phyloP scores from a whole-genome alignment of 371 early-diverging fungal species.

The Lichtheimia hyalospora region DNA sequence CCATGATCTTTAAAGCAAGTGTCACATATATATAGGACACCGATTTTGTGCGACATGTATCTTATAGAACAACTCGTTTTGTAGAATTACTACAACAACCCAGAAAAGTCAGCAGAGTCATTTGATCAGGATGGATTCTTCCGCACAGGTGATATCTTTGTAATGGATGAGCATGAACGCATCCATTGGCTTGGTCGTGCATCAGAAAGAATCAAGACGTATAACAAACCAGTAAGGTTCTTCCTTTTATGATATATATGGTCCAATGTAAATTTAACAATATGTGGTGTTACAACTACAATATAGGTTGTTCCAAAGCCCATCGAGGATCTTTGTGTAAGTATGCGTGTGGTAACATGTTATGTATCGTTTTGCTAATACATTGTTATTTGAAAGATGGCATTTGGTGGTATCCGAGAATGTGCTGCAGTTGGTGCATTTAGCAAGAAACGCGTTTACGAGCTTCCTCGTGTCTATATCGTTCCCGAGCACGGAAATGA shows the following conservation, averaged over 20 bases:
- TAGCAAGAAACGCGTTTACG: background rate
- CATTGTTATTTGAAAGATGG: background rate
- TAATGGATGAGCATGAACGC: background rate
- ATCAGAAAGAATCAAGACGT: too few relatives aligned
- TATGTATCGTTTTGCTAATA: too few relatives aligned
- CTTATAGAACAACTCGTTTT: too few relatives aligned
- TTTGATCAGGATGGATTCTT: background rate
- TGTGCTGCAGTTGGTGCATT: background rate
- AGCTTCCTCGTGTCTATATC: background rate
- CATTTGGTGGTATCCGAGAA: background rate
- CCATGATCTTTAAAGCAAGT: background rate
- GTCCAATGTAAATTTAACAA: too few relatives aligned
- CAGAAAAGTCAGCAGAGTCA: background rate
- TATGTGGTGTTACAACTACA: too few relatives aligned
- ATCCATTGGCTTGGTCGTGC: background rate
- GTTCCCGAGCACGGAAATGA: background rate
- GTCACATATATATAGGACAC: background rate
- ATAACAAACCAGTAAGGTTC: too few relatives aligned
- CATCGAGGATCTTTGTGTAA: conserved; percentile 1
- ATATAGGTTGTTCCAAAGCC: background rate
- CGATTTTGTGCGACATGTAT: too few relatives aligned
- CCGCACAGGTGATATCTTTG: background rate
- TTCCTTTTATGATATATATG: too few relatives aligned
- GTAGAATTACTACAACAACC: background rate
- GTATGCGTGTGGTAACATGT: background rate